Evolutionary conservation across 768 basidiomycete species (phyloP).

Genomic region (Myochromella boudieri): DNA sequence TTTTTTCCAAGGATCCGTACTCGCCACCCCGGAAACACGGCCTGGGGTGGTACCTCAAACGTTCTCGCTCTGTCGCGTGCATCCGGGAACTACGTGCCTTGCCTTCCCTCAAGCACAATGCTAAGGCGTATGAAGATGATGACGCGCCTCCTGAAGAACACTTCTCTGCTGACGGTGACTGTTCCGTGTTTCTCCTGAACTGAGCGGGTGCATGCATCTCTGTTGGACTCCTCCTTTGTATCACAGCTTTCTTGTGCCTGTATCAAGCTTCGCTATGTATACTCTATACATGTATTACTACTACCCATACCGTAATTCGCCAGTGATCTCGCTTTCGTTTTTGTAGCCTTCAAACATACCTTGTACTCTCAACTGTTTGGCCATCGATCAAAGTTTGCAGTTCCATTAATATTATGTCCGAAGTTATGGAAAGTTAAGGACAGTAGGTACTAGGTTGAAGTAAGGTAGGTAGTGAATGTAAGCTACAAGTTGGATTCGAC

Average conservation of each 20-base stretch:
- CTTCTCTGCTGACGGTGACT: conserved; percentile 2
- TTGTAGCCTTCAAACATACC: too few species aligned
- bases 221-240: background rate
- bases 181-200: background rate
- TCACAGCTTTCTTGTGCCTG: background rate
- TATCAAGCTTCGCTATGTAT: too few species aligned
- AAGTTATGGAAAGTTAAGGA: conserved; percentile 11
- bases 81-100: conserved; percentile 31
- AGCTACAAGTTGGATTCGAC: too few species aligned
- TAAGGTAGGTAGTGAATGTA: conserved; percentile 1
- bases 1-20: conserved; percentile 34
- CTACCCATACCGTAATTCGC: too few species aligned
- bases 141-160: conserved; percentile 1
- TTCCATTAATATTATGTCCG: too few species aligned
- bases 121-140: background rate
- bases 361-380: too few species aligned
- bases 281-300: too few species aligned
- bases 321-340: too few species aligned
- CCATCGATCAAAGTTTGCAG: too few species aligned
- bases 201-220: background rate
- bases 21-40: conserved; percentile 33
- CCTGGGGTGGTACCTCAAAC: conserved; percentile 39
- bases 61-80: conserved; percentile 35
- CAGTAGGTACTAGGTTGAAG: conserved; percentile 13
- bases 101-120: conserved; percentile 2